Conservation (phyloP, 1,284 basidiomycete genomes). For the Marasmius sp. region DNA sequence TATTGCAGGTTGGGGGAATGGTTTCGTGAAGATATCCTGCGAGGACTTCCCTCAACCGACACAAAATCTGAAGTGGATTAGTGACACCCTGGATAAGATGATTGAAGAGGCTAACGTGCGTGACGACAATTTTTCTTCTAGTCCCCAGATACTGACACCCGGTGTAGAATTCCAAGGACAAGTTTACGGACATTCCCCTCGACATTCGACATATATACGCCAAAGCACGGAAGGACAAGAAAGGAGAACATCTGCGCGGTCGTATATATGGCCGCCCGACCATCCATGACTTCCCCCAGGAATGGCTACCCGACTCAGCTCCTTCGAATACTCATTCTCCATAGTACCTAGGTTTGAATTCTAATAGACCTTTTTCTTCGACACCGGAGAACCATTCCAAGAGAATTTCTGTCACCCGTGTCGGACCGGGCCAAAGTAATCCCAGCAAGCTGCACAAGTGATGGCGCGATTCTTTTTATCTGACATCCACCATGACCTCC, state of each 20-base stretch:
- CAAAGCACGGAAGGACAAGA: slow-evolving; percentile 66
- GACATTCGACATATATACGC: slow-evolving; percentile 77
- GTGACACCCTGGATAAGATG: slow-evolving; percentile 74
- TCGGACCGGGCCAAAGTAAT: background rate
- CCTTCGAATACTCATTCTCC: background rate
- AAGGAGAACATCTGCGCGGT: slow-evolving; percentile 63
- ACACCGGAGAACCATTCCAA: background rate
- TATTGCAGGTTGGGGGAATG: slow-evolving; percentile 53
- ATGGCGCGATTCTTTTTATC: slow-evolving; percentile 1
- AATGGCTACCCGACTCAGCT: slow-evolving; percentile 64
- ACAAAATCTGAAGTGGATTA: slow-evolving; percentile 87
- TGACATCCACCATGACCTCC: slow-evolving; percentile 1
- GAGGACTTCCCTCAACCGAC: slow-evolving; percentile 76
- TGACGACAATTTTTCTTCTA: slow-evolving; percentile 15
- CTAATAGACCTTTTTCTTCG: background rate
- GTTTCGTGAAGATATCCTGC: slow-evolving; percentile 84
- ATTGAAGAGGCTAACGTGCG: slow-evolving; percentile 77
- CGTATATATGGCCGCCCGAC: slow-evolving; percentile 59
- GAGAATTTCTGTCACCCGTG: background rate
- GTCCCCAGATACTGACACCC: slow-evolving; percentile 6
- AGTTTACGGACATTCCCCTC: slow-evolving; percentile 67
- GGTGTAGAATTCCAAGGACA: slow-evolving; percentile 27
- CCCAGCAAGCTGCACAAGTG: background rate
- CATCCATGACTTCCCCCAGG: slow-evolving; percentile 76
- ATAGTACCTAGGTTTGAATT: background rate